Evolutionary conservation across 2,329 filamentous ascomycete genomes (phyloP).

Genomic region (Pleomassaria siparia): DNA sequence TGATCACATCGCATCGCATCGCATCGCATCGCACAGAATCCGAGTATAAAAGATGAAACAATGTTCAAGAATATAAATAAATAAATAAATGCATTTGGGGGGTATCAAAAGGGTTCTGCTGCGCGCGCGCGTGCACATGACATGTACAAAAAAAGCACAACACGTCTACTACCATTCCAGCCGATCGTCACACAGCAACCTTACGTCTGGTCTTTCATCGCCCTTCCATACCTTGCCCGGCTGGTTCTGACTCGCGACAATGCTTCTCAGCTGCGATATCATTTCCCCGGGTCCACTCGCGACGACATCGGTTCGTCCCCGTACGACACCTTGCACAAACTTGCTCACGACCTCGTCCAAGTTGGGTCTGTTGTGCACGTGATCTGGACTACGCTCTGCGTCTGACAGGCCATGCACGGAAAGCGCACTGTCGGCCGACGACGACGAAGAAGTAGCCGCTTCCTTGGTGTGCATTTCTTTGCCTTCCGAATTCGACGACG

Average conservation of each 20-base stretch:
- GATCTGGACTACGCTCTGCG: slow-evolving; percentile 16
- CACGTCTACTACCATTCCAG: slow-evolving; percentile 17
- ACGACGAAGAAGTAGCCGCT: slow-evolving; percentile 7
- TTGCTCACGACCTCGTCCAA: slow-evolving; percentile 10
- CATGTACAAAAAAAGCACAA: background rate
- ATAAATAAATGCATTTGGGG: too few relatives aligned
- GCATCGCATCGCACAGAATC: too few relatives aligned
- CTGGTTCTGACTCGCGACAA: slow-evolving; percentile 23
- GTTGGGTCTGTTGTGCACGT: slow-evolving; percentile 20
- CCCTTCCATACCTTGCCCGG: slow-evolving; percentile 28
- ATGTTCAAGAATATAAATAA: too few relatives aligned
- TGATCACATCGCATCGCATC: too few relatives aligned
- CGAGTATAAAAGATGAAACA: too few relatives aligned
- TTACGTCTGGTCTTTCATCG: slow-evolving; percentile 26
- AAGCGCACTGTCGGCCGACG: slow-evolving; percentile 4
- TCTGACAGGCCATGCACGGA: slow-evolving; percentile 5
- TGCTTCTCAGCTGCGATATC: slow-evolving; percentile 27
- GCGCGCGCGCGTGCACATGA: background rate
- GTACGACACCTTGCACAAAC: slow-evolving; percentile 20
- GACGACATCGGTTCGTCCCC: slow-evolving; percentile 24
- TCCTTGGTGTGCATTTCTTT: slow-evolving; percentile 9
- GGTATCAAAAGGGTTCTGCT: too few relatives aligned
- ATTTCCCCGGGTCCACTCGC: slow-evolving; percentile 25
- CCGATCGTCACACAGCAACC: slow-evolving; percentile 33
- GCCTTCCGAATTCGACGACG: background rate